A percentile compares a stretch with the other conserved stretches of the same genome.
Conservation (phyloP, 116 monocot species). For the Phalaenopsis hybrid region DNA sequence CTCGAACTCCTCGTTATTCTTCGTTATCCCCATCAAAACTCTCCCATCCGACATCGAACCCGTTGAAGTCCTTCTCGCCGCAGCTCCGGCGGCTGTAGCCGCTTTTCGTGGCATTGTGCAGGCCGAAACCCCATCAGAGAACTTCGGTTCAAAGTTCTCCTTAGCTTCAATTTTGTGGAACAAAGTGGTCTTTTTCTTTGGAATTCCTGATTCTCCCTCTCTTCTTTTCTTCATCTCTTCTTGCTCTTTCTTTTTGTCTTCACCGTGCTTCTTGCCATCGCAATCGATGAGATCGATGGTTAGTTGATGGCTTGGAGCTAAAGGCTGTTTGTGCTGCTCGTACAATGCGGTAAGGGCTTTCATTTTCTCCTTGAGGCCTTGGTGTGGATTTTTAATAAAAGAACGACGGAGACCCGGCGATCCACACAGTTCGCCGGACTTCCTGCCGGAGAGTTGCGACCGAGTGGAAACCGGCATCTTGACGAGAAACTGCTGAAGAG, state of each 20-base stretch:
- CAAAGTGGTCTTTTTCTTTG: slow-evolving; percentile 13
- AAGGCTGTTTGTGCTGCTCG: slow-evolving; percentile 53
- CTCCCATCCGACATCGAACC: slow-evolving; percentile 28
- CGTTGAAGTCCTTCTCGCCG: slow-evolving; percentile 39
- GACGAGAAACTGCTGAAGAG: neutral
- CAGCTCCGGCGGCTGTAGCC: neutral
- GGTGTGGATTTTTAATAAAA: slow-evolving; percentile 53
- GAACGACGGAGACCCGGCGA: neutral
- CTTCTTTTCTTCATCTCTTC: slow-evolving; percentile 8
- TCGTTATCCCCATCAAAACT: slow-evolving; percentile 16
- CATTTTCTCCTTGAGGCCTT: slow-evolving; percentile 94
- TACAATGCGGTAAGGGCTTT: slow-evolving; percentile 69
- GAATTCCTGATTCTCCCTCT: slow-evolving; percentile 16
- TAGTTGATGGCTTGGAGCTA: slow-evolving; percentile 31
- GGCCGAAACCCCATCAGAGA: neutral
- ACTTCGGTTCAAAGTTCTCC: slow-evolving; percentile 33
- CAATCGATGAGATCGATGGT: slow-evolving; percentile 40
- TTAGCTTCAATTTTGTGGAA: slow-evolving; percentile 26
- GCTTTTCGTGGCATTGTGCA: slow-evolving; percentile 45
- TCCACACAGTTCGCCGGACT: neutral
- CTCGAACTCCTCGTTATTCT: neutral
- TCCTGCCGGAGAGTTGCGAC: slow-evolving; percentile 42
- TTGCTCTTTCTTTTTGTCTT: slow-evolving; percentile 8
- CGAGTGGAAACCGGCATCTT: slow-evolving; percentile 83
- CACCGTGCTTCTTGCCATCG: slow-evolving; percentile 14